Conservation (phyloP, 371 early-diverging fungal genomes). For the Coemansia linderi region DNA sequence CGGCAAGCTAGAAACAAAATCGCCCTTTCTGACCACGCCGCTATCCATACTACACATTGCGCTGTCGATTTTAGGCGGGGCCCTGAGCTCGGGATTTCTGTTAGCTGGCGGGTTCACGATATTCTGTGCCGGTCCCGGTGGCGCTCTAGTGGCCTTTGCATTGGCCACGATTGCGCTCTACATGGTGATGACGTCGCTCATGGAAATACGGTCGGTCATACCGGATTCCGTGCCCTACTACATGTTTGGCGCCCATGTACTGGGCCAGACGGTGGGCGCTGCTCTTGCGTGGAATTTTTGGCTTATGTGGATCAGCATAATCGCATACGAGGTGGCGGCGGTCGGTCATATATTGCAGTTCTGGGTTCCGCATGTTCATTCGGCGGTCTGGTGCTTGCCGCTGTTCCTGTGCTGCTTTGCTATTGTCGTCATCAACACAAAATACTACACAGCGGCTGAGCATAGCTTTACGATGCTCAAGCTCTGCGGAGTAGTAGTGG, state of each 20-base stretch:
- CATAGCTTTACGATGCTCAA: conserved; percentile 68
- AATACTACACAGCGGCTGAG: conserved; percentile 68
- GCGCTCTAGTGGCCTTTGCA: conserved; percentile 71
- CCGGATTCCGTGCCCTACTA: conserved; percentile 78
- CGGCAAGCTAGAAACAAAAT: not conserved
- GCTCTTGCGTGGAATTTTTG: conserved; percentile 77
- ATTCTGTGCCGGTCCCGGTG: conserved; percentile 73
- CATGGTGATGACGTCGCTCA: conserved; percentile 75
- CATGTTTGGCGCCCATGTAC: conserved; percentile 74
- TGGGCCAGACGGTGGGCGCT: conserved; percentile 78
- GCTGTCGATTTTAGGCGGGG: conserved; percentile 72
- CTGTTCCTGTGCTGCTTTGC: conserved; percentile 15
- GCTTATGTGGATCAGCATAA: conserved; percentile 77
- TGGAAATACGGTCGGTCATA: conserved; percentile 79
- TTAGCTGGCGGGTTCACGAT: conserved; percentile 75
- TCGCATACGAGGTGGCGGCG: conserved; percentile 76
- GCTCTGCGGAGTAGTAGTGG: conserved; percentile 64
- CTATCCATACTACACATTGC: conserved; percentile 56
- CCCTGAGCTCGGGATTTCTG: conserved; percentile 79
- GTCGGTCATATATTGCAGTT: conserved; percentile 71
- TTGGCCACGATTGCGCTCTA: conserved; percentile 72
- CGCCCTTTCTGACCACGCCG: not conserved
- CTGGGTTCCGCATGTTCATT: conserved; percentile 69
- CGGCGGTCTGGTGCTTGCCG: conserved; percentile 58
- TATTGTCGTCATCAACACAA: conserved; percentile 44